phyloP scores from a whole-genome alignment of 2,329 filamentous ascomycete genomes.

The Orbilia oligospora region DNA sequence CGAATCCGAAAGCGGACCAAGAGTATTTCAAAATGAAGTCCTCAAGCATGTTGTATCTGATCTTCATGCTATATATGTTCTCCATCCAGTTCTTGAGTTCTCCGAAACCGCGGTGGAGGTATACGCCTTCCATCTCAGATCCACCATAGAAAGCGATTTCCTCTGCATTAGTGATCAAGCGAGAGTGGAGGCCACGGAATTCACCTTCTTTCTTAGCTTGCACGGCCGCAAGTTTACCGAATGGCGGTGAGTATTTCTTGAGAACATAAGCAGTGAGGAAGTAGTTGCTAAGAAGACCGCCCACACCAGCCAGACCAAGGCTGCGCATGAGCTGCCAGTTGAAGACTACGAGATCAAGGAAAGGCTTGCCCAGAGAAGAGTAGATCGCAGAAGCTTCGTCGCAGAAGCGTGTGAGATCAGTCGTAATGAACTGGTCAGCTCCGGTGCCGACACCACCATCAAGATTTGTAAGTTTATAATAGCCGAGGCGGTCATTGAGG shows the following conservation, averaged over 20 bases:
- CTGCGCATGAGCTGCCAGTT: conserved; percentile 97
- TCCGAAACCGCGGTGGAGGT: conserved; percentile 91
- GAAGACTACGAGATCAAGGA: conserved; percentile 97
- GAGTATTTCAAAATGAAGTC: conserved; percentile 98
- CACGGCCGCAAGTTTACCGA: conserved; percentile 95
- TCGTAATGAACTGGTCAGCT: conserved; percentile 96
- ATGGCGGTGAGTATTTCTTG: conserved; percentile 89
- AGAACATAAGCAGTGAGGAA: conserved; percentile 93
- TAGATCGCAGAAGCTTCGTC: conserved; percentile 91
- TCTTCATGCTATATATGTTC: conserved; percentile 96
- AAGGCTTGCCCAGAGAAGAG: conserved; percentile 95
- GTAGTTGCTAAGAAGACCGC: conserved; percentile 90
- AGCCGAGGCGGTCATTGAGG: conserved; percentile 92
- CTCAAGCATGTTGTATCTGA: conserved; percentile 98
- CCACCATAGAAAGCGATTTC: conserved; percentile 98
- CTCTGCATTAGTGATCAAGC: conserved; percentile 95
- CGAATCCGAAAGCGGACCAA: conserved; percentile 95
- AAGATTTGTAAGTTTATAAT: conserved; percentile 93
- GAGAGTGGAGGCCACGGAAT: conserved; percentile 88
- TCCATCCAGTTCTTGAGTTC: conserved; percentile 98
- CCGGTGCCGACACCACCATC: conserved; percentile 93
- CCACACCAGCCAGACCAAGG: conserved; percentile 87
- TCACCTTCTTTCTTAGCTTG: conserved; percentile 96
- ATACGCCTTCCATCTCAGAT: conserved; percentile 92
- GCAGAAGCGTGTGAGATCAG: conserved; percentile 96